Evolutionary conservation across 768 basidiomycete species (phyloP), one percentile per base, ranked within the genome.

Genomic region (Cystobasidium ongulense): DNA sequence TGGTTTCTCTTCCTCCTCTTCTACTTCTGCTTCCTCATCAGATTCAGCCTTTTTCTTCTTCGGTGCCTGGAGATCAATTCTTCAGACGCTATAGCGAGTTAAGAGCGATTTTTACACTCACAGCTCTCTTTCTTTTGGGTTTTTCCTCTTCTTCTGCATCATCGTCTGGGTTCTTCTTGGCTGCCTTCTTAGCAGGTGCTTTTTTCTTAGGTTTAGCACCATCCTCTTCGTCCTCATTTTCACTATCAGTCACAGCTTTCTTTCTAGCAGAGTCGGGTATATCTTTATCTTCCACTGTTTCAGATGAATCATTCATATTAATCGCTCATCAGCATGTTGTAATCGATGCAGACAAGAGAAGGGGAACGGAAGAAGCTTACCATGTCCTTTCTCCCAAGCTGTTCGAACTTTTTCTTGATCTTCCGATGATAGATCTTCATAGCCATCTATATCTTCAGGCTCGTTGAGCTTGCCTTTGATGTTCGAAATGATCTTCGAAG

Each of bases 361-460:
- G 18, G 21, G 11, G 33, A 63, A 38, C 63, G 36, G 33, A 61
- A 11, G 27, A 31, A 33, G 64, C 80, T 27, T 29, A 81, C 81
- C 82, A 38, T 88, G 84, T 3, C 89, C 92, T 0, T 84, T 86
- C 62, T 90, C 86, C 84, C 86, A 91, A 0, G 94, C 92, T 78
- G 84, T 86, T 71, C 80, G 82, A 50, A 96, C 80, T 73, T 87
- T 88, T 4, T 84, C 86, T 81, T 94, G 84, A 79, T 94, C 91
- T 52, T 86, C 88, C 0, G 84, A 82, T 0, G 78, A 82, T 57
- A 92, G 84, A 0, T 88, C 88, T 23, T 92, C 90, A 80, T 85
- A 95, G 23, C 93, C 93, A 79, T 97, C 68, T 2, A 71, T 33
- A 23, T 71, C 50, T 4, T 29, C 38, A 11, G 31, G 1, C 1